Percentiles rank a stretch among this genome's conserved stretches.
Evolutionary conservation across 331 rosid genomes (phyloP).

Genomic region (Stylosanthes scabra): DNA sequence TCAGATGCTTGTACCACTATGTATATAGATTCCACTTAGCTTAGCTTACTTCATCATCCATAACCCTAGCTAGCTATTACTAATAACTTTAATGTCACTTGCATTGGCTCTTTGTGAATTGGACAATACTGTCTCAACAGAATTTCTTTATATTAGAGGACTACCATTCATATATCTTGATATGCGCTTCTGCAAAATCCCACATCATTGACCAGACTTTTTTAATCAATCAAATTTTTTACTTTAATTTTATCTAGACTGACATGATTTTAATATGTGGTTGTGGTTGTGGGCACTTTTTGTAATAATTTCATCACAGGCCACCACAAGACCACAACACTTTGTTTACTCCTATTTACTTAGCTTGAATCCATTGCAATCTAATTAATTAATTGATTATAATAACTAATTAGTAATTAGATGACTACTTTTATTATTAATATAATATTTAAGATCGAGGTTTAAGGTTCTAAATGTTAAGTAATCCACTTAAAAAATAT

Average conservation of each 20-base stretch:
- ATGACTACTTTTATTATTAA: too few species aligned
- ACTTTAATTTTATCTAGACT: not conserved
- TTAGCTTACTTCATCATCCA: constrained; percentile 2
- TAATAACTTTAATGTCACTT: constrained; percentile 3
- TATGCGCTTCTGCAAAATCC: not conserved
- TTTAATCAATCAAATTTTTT: not conserved
- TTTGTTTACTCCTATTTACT: too few species aligned
- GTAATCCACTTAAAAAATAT: not conserved
- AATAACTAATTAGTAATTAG: too few species aligned
- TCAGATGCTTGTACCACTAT: constrained; percentile 35
- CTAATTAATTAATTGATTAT: too few species aligned
- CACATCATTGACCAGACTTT: not conserved
- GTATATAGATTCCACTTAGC: constrained; percentile 34
- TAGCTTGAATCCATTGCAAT: too few species aligned
- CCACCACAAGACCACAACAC: too few species aligned
- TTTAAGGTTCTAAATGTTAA: not conserved
- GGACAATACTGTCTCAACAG: constrained; percentile 3
- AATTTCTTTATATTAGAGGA: not conserved
- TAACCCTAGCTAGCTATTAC: not conserved
- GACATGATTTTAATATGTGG: too few species aligned
- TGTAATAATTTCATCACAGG: too few species aligned
- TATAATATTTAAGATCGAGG: too few species aligned
- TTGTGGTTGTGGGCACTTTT: too few species aligned
- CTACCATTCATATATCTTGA: not conserved
- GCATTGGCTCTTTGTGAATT: not conserved